Evolutionary conservation across 148 eudicot species (phyloP).

Genomic region (Chenopodium album): DNA sequence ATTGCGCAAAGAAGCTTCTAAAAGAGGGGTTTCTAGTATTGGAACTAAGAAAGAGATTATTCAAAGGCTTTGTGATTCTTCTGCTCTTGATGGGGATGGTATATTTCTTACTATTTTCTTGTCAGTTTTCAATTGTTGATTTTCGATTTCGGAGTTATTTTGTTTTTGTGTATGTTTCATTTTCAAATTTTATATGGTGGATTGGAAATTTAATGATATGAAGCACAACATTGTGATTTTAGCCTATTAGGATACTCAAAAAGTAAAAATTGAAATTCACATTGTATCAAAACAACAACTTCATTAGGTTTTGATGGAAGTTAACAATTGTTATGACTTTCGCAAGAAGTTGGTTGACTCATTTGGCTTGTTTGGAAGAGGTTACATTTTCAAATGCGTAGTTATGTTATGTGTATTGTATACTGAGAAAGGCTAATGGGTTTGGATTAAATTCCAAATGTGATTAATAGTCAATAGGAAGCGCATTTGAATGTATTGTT

Average conservation of each 20-base stretch:
- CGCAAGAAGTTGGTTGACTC: background rate
- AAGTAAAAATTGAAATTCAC: no score
- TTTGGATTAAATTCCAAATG: background rate
- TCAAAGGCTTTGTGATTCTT: constrained; percentile 52
- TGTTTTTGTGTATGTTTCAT: background rate
- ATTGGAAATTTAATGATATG: background rate
- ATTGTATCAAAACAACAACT: no score
- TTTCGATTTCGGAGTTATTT: background rate
- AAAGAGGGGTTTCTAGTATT: constrained; percentile 45
- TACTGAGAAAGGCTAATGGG: background rate
- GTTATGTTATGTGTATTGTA: background rate
- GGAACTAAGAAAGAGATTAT: constrained; percentile 78
- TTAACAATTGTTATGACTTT: no score
- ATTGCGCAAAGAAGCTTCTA: constrained; percentile 61
- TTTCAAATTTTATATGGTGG: no score
- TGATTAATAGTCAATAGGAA: background rate
- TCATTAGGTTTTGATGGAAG: no score
- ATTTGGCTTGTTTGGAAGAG: background rate
- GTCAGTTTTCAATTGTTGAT: background rate
- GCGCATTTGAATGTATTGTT: background rate
- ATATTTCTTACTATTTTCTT: background rate
- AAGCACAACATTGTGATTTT: no score
- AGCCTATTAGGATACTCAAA: no score
- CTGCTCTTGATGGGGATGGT: constrained; percentile 40
- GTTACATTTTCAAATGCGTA: background rate